Percentiles rank a stretch among this genome's conserved stretches.
These are phyloP conservation scores for Populus tomentosa DNA, from an alignment of 441 rosid species.

Conservation along the genomic window DNA sequence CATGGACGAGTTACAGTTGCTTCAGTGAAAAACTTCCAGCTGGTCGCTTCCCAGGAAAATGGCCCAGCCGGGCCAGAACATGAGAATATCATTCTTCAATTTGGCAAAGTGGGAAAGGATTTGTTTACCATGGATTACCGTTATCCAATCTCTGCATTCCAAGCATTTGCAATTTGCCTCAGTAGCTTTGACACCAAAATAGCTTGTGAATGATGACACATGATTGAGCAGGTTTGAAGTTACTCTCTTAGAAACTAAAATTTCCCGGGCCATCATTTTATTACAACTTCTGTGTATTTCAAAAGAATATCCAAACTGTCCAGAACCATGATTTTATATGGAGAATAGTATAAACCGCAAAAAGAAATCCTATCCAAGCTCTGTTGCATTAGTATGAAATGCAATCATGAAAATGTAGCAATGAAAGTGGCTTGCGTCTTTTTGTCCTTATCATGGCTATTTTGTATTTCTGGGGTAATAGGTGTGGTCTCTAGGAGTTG, in stretches of 20 bases:
- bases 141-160: constrained; percentile 96
- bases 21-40: constrained; percentile 98
- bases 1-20: constrained; percentile 96
- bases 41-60: constrained; percentile 76
- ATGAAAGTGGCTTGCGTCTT: background rate
- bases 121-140: constrained; percentile 96
- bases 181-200: constrained; percentile 99
- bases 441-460: background rate
- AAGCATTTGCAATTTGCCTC: constrained; percentile 91
- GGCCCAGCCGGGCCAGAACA: constrained; percentile 62
- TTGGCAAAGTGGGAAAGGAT: constrained; percentile 97
- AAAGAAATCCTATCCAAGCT: background rate
- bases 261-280: background rate
- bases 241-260: background rate
- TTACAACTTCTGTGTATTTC: background rate
- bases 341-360: background rate
- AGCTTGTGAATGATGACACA: constrained; percentile 71
- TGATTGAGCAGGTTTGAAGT: constrained; percentile 4
- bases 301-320: background rate
- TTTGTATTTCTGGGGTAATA: background rate
- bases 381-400: background rate
- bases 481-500: background rate
- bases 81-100: constrained; percentile 91
- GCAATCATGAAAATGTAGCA: background rate
- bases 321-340: background rate